phyloP scores from a whole-genome alignment of 257 asterid species.

The Thymus quinquecostatus region DNA sequence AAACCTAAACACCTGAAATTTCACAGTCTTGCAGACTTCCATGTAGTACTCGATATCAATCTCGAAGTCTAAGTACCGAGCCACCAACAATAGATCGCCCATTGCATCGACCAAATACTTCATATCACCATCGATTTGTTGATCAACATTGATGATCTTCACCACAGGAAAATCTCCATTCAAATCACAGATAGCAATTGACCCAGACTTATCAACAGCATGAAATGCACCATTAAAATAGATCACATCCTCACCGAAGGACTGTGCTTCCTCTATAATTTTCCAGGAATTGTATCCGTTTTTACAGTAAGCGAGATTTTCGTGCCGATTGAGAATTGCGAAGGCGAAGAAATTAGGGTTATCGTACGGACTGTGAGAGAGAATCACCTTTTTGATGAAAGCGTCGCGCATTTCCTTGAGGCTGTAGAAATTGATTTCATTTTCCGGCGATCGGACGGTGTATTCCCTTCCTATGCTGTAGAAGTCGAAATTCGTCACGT shows the following conservation, averaged over 20 bases:
- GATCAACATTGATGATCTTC: constrained; percentile 38
- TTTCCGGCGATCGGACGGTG: constrained; percentile 43
- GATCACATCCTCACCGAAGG: constrained; percentile 67
- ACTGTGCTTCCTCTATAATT: constrained; percentile 45
- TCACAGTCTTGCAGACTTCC: constrained; percentile 61
- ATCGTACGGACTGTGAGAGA: constrained; percentile 55
- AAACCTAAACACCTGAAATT: constrained; percentile 55
- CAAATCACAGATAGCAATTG: constrained; percentile 61
- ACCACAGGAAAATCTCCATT: constrained; percentile 41
- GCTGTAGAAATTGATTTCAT: constrained; percentile 33
- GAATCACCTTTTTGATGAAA: constrained; percentile 61
- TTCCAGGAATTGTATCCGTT: constrained; percentile 55
- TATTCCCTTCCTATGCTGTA: constrained; percentile 70
- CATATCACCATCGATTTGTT: constrained; percentile 57
- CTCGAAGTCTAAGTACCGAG: constrained; percentile 60
- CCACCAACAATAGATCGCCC: constrained; percentile 66
- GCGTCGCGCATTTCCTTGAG: constrained; percentile 71
- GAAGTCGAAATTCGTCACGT: constrained; percentile 55
- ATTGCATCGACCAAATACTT: constrained; percentile 70
- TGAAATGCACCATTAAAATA: constrained; percentile 46
- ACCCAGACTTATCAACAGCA: constrained; percentile 60
- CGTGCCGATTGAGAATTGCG: constrained; percentile 51
- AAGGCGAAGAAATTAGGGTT: constrained; percentile 50
- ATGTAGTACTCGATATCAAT: constrained; percentile 40
- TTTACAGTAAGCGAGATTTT: constrained; percentile 62